Conservation (phyloP, 345 rosid species). For the Salix arbutifolia region DNA sequence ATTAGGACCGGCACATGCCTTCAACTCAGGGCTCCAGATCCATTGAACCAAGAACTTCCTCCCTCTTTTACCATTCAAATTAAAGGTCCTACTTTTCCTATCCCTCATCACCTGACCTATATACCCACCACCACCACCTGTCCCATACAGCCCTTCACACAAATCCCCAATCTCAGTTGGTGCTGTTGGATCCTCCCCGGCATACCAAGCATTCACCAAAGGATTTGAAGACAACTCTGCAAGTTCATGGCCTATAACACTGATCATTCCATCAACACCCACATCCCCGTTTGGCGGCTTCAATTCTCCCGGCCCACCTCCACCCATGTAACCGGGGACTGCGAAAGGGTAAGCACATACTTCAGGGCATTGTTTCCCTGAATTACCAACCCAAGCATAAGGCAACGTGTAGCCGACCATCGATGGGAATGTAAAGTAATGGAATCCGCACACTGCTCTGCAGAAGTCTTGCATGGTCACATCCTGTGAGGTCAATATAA, state of each 20-base stretch:
- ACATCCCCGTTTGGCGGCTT: slow-evolving; percentile 75
- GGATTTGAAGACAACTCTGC: slow-evolving; percentile 90
- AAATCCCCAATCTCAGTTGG: slow-evolving; percentile 88
- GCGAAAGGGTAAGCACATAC: slow-evolving; percentile 96
- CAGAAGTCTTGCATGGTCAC: slow-evolving; percentile 86
- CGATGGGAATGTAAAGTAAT: slow-evolving; percentile 93
- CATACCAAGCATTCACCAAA: slow-evolving; percentile 92
- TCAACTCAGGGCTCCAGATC: slow-evolving; percentile 77
- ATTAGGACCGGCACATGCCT: slow-evolving; percentile 86
- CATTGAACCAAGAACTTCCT: slow-evolving; percentile 82
- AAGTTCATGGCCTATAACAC: slow-evolving; percentile 91
- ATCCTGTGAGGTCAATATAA: slow-evolving; percentile 68
- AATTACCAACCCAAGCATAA: slow-evolving; percentile 95
- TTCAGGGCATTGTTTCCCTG: slow-evolving; percentile 82
- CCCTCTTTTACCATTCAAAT: slow-evolving; percentile 68
- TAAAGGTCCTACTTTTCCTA: slow-evolving; percentile 52
- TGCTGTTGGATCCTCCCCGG: slow-evolving; percentile 94
- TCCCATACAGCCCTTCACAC: slow-evolving; percentile 89
- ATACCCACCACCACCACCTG: slow-evolving; percentile 92
- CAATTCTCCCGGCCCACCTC: slow-evolving; percentile 55
- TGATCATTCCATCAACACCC: slow-evolving; percentile 91
- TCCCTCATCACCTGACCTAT: slow-evolving; percentile 82
- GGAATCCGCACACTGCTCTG: slow-evolving; percentile 94
- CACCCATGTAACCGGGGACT: slow-evolving; percentile 80
- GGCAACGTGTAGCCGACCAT: slow-evolving; percentile 96